Evolutionary conservation across 192 early-diverging fungal species (phyloP), one percentile per base, ranked within the genome.

Genomic region (Mortierella claussenii): DNA sequence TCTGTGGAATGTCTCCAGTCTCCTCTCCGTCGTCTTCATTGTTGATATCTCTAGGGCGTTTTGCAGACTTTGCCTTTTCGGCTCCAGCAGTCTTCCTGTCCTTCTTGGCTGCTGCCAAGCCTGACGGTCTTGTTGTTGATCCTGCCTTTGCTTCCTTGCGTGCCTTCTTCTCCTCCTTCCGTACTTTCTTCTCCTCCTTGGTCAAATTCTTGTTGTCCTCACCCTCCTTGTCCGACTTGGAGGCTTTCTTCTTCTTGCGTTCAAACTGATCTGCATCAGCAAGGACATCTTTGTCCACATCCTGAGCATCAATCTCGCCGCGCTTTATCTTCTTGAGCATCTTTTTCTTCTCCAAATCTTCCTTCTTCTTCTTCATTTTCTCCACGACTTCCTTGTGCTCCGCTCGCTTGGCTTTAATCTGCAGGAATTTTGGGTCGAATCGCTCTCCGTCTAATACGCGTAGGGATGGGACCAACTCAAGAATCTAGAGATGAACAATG

Each of bases 401-500:
- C 40, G 84, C 81, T 50, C 85, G 67, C 74, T 93, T 93, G 51
- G 87, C 78, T 55, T 85, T 85, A 47, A 89, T 66, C 69, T 92
- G 76, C 47, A 91, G 68, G 73, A 90, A 94, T 60, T 85, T 89
- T 23, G 62, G 65, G 80, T 94, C 93, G 60, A 94, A 92, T 37
- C 93, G 75, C 26, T 89, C 90, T 11, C 85, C 86, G 75, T 94
- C 93, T 50, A 94, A 66, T 11, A 94, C 83, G 18, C 91, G 82
- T 52, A 94, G 67, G 20, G 85, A 83, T 23, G 91, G 86, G 15
- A 90, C 70, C 20, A 88, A 55, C 17, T 69, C 80, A 48, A 92
- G 51, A 20, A 93, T 82, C 79, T 80, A 55, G 4, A 26, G 2
- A 49, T 28, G 20, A 21, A 31, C n/a, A n/a, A n/a, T n/a, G n/a